Evolutionary conservation across 179 eudicot species (phyloP).

Genomic region (Silene noctiflora): DNA sequence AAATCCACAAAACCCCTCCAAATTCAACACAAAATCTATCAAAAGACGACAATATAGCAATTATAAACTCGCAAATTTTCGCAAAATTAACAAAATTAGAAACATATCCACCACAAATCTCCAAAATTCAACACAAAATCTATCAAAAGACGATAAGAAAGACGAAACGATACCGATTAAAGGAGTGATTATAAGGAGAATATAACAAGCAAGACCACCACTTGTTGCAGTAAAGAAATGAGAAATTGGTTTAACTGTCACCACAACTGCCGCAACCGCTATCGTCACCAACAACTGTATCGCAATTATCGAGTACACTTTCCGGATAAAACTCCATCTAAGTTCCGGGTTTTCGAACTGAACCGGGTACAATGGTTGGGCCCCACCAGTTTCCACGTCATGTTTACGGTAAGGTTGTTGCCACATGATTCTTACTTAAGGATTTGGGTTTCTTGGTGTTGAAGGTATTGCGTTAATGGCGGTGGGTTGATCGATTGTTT

Average conservation of each 20-base stretch:
- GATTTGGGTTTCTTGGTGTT: neutral
- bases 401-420: constrained; percentile 38
- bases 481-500: neutral
- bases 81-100: too few relatives aligned
- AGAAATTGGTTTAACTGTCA: constrained; percentile 49
- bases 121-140: too few relatives aligned
- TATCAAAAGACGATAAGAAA: neutral
- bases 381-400: constrained; percentile 42
- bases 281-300: constrained; percentile 64
- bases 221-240: constrained; percentile 56
- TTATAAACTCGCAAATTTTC: too few relatives aligned
- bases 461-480: neutral
- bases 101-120: neutral
- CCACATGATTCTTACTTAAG: constrained; percentile 19
- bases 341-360: constrained; percentile 57
- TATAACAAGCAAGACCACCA: constrained; percentile 68
- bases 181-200: constrained; percentile 65
- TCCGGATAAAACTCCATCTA: constrained; percentile 80
- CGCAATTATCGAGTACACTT: constrained; percentile 67
- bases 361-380: constrained; percentile 49
- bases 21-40: too few relatives aligned
- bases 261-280: constrained; percentile 68
- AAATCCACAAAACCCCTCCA: too few relatives aligned
- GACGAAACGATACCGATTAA: constrained; percentile 46
- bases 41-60: too few relatives aligned